Base-by-base conservation (phyloP, 192 early-diverging fungal species). In the Obelidium mucronatum region DNA sequence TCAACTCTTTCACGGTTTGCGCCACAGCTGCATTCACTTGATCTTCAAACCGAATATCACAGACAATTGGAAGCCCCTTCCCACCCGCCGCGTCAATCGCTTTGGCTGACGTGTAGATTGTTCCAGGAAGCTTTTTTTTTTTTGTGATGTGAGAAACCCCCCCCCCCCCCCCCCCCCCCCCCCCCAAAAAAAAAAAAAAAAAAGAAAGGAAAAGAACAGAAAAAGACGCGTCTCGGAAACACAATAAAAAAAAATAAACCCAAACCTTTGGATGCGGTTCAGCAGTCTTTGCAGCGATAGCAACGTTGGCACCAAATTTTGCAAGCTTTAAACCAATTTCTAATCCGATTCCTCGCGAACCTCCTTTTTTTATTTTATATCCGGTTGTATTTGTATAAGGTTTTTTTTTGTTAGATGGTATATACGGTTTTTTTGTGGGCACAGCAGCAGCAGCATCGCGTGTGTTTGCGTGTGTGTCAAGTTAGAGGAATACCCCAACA, bases 41-140 rank as follows among this genome's bases (percentile, higher is more conserved):
- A 36, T 86, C 88, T 78, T 94, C 93, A 69, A 89, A 88, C 63
- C 93, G 90, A 79, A 96, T 94, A 71, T 96, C 93, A 82, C 94
- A 96, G 56, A 91, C 80, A 37, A 96, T 80, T 0, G 93, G 87
- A 39, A 96, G 84, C 5, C 91, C 93, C 55, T 87, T 86, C 73
- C 93, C 93, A 52, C 94, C 93, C 1, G 88, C 89, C 36, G 82
- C 79, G 67, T 91, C 89, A 52, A 95, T 90, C 48, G 89, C 92
- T 59, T 87, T 80, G 34, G 93, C 94, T 24, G 93, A 91, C 22
- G 89, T 87, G 81, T 87, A 92, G 71, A 96, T 94, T 0, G 94
- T 96, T 68, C 94, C 94, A 5, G 92, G 92, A 5, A 96, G 89
- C 87, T 92, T 11, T 48, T 6, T 48, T 48, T 48, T 6, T 6